phyloP scores from a whole-genome alignment of 768 basidiomycete genomes.

The Mycena galopus region DNA sequence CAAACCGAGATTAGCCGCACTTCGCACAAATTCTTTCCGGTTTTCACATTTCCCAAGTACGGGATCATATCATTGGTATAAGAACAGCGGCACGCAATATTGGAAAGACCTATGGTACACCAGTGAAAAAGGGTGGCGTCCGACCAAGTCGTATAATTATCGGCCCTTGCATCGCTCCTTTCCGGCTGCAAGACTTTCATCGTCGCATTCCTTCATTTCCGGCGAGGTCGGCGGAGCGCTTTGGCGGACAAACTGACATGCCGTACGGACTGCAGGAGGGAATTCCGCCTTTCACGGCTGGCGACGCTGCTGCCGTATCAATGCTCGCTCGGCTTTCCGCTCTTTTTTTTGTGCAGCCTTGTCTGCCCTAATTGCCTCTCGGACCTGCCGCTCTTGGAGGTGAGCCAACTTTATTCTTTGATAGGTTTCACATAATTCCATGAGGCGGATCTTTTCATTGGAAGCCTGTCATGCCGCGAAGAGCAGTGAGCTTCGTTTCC shows the following conservation, averaged over 20 bases:
- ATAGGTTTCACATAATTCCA: conserved; percentile 38
- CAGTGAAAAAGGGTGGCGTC: background rate
- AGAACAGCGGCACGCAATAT: conserved; percentile 8
- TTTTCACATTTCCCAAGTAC: too few relatives aligned
- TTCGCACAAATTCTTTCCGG: too few relatives aligned
- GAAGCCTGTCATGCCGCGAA: conserved; percentile 33
- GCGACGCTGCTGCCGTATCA: conserved; percentile 33
- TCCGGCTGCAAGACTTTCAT: conserved; percentile 7
- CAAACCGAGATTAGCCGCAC: too few relatives aligned
- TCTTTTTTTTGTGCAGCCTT: conserved; percentile 33
- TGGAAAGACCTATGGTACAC: conserved; percentile 13
- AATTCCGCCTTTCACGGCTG: conserved; percentile 27
- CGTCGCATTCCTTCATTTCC: conserved; percentile 23
- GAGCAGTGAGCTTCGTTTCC: conserved; percentile 4
- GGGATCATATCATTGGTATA: too few relatives aligned
- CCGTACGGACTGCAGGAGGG: conserved; percentile 14
- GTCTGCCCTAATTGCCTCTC: conserved; percentile 35
- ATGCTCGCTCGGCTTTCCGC: conserved; percentile 35
- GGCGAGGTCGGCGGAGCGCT: conserved; percentile 17
- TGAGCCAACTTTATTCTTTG: conserved; percentile 30
- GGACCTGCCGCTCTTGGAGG: conserved; percentile 30
- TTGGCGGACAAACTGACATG: background rate
- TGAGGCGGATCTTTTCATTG: conserved; percentile 38
- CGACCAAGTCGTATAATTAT: conserved; percentile 17
- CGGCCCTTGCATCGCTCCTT: conserved; percentile 14